Conservation (phyloP, 768 basidiomycete genomes). For the Phanerochaete carnosa region DNA sequence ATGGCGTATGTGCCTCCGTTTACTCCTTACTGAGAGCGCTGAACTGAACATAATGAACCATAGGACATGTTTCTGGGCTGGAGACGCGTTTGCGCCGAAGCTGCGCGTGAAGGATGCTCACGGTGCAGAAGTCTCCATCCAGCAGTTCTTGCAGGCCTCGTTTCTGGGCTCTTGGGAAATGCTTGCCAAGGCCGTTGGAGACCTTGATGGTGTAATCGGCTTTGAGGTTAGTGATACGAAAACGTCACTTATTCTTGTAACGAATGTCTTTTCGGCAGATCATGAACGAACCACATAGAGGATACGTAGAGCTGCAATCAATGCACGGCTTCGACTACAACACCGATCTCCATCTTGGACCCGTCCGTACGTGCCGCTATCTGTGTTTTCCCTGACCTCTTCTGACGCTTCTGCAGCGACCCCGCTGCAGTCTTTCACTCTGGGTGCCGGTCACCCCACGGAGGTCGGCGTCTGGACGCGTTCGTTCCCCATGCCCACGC, state of each 20-base stretch:
- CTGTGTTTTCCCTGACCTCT: neutral
- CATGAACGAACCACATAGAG: conserved; percentile 94
- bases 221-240: conserved; percentile 65
- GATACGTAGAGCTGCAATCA: conserved; percentile 81
- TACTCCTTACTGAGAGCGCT: neutral
- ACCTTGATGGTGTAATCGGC: conserved; percentile 78
- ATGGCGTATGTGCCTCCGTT: conserved; percentile 61
- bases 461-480: conserved; percentile 75
- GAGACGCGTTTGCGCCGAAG: conserved; percentile 81
- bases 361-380: conserved; percentile 55
- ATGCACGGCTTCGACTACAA: conserved; percentile 90
- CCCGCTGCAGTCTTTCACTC: conserved; percentile 83
- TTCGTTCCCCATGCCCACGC: conserved; percentile 88
- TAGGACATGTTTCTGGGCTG: conserved; percentile 93
- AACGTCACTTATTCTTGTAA: neutral
- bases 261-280: conserved; percentile 42
- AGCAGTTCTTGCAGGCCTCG: conserved; percentile 77
- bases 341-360: conserved; percentile 84
- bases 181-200: conserved; percentile 65
- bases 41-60: neutral
- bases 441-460: conserved; percentile 88
- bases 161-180: conserved; percentile 77
- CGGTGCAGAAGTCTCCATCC: conserved; percentile 59
- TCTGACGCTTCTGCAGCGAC: conserved; percentile 47
- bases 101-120: conserved; percentile 47